phyloP scores from a whole-genome alignment of 164 flowering plant species.

The Liriodendron chinense region DNA sequence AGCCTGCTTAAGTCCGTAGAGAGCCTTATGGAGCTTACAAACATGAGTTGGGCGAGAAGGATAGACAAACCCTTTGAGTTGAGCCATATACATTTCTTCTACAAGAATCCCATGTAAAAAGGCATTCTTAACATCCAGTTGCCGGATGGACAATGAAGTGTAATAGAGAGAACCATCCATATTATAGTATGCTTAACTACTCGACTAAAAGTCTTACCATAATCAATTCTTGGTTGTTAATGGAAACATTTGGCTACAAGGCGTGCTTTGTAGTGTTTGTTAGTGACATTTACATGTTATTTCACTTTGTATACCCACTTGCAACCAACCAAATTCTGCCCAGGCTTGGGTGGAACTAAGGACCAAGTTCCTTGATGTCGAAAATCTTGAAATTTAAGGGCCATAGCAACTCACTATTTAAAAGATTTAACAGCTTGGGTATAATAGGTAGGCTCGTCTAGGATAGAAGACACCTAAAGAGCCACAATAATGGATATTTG shows the following conservation, averaged over 20 bases:
- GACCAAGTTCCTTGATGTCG: not conserved
- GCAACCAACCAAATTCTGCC: not conserved
- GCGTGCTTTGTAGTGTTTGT: not conserved
- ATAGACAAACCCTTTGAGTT: not conserved
- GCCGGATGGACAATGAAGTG: not conserved
- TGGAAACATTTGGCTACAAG: not conserved
- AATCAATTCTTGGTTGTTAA: not conserved
- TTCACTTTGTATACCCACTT: slow-evolving; percentile 2
- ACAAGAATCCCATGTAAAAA: not conserved
- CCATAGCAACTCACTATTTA: not conserved
- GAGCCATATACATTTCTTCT: not conserved
- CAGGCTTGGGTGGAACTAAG: not conserved
- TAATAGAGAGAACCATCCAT: not conserved
- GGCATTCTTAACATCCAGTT: not conserved
- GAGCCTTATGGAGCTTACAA: not conserved
- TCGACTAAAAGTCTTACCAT: slow-evolving; percentile 2
- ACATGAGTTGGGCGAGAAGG: not conserved
- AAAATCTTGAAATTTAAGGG: not conserved
- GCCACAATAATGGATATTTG: not conserved
- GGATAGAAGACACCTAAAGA: too few species aligned
- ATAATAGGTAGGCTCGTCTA: not conserved
- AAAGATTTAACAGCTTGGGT: not conserved
- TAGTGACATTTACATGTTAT: not conserved
- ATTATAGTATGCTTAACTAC: not conserved
- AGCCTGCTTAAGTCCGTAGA: not conserved